A percentile compares a stretch with the other conserved stretches of the same genome.
Evolutionary conservation across 352 stramenopile genomes (phyloP).

Genomic region (Pythium graminicola): DNA sequence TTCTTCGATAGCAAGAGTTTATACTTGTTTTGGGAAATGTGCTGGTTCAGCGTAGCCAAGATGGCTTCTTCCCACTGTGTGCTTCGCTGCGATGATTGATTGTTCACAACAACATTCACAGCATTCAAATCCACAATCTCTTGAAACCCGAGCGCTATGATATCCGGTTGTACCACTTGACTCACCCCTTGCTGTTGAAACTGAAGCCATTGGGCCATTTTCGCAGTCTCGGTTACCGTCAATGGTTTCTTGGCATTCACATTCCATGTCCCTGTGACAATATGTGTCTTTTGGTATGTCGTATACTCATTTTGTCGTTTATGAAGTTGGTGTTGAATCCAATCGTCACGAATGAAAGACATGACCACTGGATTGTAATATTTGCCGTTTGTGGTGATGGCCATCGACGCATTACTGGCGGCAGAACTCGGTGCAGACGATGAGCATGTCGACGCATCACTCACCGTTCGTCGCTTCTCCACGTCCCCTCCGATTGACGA

Average conservation of each 20-base stretch:
- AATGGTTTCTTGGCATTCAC: constrained; percentile 99
- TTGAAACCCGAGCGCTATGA: constrained; percentile 89
- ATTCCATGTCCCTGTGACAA: constrained; percentile 96
- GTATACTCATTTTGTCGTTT: constrained; percentile 61
- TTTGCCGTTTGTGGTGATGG: constrained; percentile 32
- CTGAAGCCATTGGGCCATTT: constrained; percentile 69
- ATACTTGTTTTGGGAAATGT: constrained; percentile 44
- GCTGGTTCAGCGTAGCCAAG: constrained; percentile 84
- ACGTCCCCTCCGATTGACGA: neutral
- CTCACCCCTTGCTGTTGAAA: constrained; percentile 14
- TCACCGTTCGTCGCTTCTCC: constrained; percentile 8
- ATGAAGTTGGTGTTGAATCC: constrained; percentile 76
- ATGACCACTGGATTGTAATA: constrained; percentile 83
- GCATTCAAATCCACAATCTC: constrained; percentile 99
- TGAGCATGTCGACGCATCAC: constrained; percentile 7
- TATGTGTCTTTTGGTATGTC: constrained; percentile 41
- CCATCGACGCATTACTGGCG: neutral
- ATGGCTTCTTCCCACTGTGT: constrained; percentile 89
- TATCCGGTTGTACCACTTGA: constrained; percentile 34
- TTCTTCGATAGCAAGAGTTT: constrained; percentile 85
- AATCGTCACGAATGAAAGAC: constrained; percentile 83
- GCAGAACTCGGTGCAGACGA: constrained; percentile 3
- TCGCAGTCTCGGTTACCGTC: constrained; percentile 35
- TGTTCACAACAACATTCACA: constrained; percentile 98
- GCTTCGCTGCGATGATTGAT: constrained; percentile 88